Conservation (phyloP, 805 yeast genomes). For the Metschnikowia amazonensis region DNA sequence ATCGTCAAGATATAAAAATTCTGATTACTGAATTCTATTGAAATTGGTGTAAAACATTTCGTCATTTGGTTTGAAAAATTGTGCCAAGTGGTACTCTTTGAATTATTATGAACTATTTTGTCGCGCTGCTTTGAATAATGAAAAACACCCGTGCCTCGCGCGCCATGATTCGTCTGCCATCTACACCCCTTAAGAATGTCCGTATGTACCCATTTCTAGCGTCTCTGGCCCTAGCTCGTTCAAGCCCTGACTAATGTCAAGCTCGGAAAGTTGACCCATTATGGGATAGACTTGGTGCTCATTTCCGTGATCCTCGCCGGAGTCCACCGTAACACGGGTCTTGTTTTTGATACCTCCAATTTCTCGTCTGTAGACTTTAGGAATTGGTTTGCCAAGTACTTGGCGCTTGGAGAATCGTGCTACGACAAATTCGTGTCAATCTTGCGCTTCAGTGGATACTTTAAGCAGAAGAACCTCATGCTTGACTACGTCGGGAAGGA, state of each 20-base stretch:
- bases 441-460: slow-evolving; percentile 48
- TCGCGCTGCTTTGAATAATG: too few species aligned
- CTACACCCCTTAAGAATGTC: slow-evolving; percentile 3
- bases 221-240: background rate
- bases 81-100: too few species aligned
- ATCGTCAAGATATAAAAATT: too few species aligned
- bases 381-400: slow-evolving; percentile 48
- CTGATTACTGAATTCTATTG: too few species aligned
- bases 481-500: slow-evolving; percentile 34
- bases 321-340: slow-evolving; percentile 77
- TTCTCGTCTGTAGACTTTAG: slow-evolving; percentile 47
- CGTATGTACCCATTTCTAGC: slow-evolving; percentile 4
- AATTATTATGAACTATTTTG: too few species aligned
- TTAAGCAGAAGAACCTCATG: slow-evolving; percentile 42
- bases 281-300: slow-evolving; percentile 71
- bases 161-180: background rate
- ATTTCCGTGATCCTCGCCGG: slow-evolving; percentile 84
- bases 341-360: slow-evolving; percentile 48
- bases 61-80: too few species aligned
- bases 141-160: background rate
- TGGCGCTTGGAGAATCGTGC: slow-evolving; percentile 58
- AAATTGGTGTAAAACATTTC: too few species aligned
- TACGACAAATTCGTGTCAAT: slow-evolving; percentile 47
- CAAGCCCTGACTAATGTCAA: slow-evolving; percentile 14
- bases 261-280: slow-evolving; percentile 68